Evolutionary conservation across 2,329 filamentous ascomycete species (phyloP).

Genomic region (Apiospora rasikravindrae): DNA sequence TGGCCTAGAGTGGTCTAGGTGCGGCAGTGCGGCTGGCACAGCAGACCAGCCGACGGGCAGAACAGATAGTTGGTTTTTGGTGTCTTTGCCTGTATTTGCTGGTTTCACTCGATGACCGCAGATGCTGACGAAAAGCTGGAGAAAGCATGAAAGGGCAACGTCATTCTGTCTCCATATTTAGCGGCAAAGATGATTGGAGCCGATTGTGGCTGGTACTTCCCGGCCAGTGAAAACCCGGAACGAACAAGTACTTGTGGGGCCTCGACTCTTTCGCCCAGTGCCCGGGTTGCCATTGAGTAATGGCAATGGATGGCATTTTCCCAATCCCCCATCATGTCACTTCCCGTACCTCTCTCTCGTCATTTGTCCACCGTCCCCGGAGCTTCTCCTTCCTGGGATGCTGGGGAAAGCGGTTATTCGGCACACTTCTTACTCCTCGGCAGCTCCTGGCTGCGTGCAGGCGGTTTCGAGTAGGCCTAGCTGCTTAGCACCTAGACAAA

Average conservation of each 20-base stretch:
- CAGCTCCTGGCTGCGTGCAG: background rate
- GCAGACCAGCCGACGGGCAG: background rate
- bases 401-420: constrained; percentile 7
- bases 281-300: background rate
- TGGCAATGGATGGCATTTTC: background rate
- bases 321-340: background rate
- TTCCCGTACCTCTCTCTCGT: background rate
- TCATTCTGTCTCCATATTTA: constrained; percentile 1
- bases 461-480: background rate
- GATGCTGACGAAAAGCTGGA: constrained; percentile 1
- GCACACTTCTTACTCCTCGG: background rate
- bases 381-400: background rate
- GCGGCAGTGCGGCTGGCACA: background rate
- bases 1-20: background rate
- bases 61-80: background rate
- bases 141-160: constrained; percentile 12
- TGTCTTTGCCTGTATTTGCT: background rate
- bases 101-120: background rate
- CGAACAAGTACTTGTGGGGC: background rate
- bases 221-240: background rate
- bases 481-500: background rate
- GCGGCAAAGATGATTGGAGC: background rate
- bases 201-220: background rate
- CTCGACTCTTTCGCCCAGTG: background rate
- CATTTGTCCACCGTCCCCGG: background rate